phyloP scores from a whole-genome alignment of 345 rosid species.

The Eucalyptus tenuipes region DNA sequence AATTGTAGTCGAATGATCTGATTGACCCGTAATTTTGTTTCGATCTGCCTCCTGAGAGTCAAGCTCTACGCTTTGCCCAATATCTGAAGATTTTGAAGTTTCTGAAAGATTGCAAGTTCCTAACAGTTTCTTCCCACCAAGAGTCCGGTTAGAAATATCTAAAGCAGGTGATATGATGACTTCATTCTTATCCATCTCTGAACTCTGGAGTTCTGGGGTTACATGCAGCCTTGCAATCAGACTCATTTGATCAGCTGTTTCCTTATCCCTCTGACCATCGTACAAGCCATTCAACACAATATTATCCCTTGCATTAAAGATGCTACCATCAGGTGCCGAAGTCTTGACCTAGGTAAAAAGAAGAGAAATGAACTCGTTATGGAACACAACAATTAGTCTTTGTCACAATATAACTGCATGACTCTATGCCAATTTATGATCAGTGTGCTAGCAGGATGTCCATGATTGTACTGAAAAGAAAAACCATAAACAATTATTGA shows the following conservation, averaged over 20 bases:
- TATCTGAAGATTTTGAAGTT: slow-evolving; percentile 17
- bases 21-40: slow-evolving; percentile 20
- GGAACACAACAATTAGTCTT: not conserved
- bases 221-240: slow-evolving; percentile 23
- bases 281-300: slow-evolving; percentile 14
- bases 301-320: slow-evolving; percentile 25
- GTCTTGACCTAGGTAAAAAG: slow-evolving; percentile 28
- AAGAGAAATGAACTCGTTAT: not conserved
- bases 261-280: slow-evolving; percentile 26
- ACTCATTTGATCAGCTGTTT: slow-evolving; percentile 8
- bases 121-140: slow-evolving; percentile 8
- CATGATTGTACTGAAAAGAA: not conserved
- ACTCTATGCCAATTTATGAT: not conserved
- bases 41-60: slow-evolving; percentile 16
- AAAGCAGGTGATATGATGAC: slow-evolving; percentile 22
- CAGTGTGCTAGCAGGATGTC: not conserved
- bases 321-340: slow-evolving; percentile 36
- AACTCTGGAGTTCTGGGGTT: slow-evolving; percentile 12
- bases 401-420: not conserved
- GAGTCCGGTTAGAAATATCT: slow-evolving; percentile 18
- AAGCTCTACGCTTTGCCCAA: slow-evolving; percentile 20
- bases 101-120: slow-evolving; percentile 26
- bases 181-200: slow-evolving; percentile 11
- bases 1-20: slow-evolving; percentile 43
- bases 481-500: not conserved